Conservation (phyloP, 805 yeast genomes). For the Suhomyces sp. region DNA sequence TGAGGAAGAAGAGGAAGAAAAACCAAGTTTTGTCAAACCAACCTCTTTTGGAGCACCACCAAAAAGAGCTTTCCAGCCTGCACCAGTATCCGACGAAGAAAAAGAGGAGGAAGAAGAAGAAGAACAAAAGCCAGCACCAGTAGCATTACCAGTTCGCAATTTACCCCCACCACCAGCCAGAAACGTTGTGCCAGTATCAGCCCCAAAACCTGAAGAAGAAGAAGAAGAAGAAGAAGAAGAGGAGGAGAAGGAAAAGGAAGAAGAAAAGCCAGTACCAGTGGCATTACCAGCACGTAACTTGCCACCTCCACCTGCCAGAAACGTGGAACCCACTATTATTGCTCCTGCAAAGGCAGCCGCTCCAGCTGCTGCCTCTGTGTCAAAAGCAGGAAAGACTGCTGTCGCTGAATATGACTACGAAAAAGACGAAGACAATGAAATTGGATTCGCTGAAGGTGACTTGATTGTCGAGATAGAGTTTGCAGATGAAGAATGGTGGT, state of each 20-base stretch:
- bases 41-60: slow-evolving; percentile 4
- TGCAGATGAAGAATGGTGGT: slow-evolving; percentile 77
- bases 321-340: slow-evolving; percentile 17
- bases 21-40: slow-evolving; percentile 20
- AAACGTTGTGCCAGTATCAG: slow-evolving; percentile 8
- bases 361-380: slow-evolving; percentile 8
- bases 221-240: slow-evolving; percentile 17
- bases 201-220: slow-evolving; percentile 19
- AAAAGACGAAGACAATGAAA: slow-evolving; percentile 76
- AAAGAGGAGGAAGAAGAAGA: slow-evolving; percentile 26
- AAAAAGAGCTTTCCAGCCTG: slow-evolving; percentile 6
- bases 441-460: slow-evolving; percentile 67
- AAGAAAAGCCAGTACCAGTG: slow-evolving; percentile 24
- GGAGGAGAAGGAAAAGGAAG: slow-evolving; percentile 20
- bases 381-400: slow-evolving; percentile 44
- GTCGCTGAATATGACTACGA: slow-evolving; percentile 79
- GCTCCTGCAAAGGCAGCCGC: slow-evolving; percentile 9
- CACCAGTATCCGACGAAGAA: slow-evolving; percentile 15
- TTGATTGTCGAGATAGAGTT: slow-evolving; percentile 62
- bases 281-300: slow-evolving; percentile 14
- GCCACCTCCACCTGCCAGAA: slow-evolving; percentile 20
- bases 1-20: slow-evolving; percentile 13
- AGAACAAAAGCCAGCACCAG: slow-evolving; percentile 16
- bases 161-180: slow-evolving; percentile 15
- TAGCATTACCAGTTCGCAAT: slow-evolving; percentile 14